Percentiles rank a stretch among this genome's conserved stretches.
These are phyloP conservation scores for Flaveria sonorensis DNA, from an alignment of 129 eudicot species.

Conservation along the genomic window DNA sequence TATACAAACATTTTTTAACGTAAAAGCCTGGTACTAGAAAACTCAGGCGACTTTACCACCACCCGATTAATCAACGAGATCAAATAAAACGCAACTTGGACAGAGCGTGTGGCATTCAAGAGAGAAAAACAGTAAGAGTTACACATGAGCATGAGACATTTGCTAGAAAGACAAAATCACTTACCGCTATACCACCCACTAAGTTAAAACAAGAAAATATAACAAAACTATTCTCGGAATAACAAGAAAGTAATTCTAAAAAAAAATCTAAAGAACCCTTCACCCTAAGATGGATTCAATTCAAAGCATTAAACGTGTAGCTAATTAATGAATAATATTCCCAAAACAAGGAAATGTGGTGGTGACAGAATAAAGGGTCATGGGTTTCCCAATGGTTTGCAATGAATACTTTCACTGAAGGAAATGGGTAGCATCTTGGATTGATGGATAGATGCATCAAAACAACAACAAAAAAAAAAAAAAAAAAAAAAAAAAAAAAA, in stretches of 20 bases:
- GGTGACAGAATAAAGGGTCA: slow-evolving; percentile 43
- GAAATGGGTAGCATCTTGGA: slow-evolving; percentile 42
- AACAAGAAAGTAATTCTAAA: not conserved
- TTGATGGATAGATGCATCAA: slow-evolving; percentile 42
- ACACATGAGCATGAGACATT: too few species aligned
- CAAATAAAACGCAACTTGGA: too few species aligned
- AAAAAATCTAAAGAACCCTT: slow-evolving; percentile 8
- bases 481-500: not conserved
- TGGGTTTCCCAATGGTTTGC: slow-evolving; percentile 31
- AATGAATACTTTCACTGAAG: slow-evolving; percentile 32
- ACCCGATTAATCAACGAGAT: too few species aligned
- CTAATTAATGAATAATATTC: slow-evolving; percentile 19
- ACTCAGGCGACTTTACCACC: too few species aligned
- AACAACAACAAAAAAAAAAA: slow-evolving; percentile 1
- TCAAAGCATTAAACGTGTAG: slow-evolving; percentile 31
- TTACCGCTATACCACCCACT: too few species aligned
- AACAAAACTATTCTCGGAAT: not conserved
- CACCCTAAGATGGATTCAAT: slow-evolving; percentile 3
- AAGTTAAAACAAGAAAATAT: too few species aligned
- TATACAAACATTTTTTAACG: too few species aligned
- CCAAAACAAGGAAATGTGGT: slow-evolving; percentile 29
- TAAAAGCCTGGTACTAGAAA: too few species aligned
- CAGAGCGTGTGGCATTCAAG: too few species aligned
- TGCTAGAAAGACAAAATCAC: too few species aligned
- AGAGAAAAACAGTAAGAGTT: too few species aligned